Evolutionary conservation across 164 flowering plant species (phyloP), one percentile per base, ranked within the genome.

Genomic region (Magnolia changhungtana): DNA sequence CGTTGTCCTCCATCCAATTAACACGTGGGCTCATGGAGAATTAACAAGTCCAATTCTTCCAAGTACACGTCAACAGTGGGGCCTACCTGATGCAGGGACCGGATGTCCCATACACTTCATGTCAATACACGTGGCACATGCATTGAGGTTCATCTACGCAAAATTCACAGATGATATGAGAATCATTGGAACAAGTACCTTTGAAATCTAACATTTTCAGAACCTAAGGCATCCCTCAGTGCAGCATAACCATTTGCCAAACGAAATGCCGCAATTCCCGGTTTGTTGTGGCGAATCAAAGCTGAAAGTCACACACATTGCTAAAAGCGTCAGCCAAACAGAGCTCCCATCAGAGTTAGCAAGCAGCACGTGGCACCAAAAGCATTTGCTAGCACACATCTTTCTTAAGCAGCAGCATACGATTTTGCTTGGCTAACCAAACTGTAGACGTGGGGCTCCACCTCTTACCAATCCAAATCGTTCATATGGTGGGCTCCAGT

Each of bases 181-280:
- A 37, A 37, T 16, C 0, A 16, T 11, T 55, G 61, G 71, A 31
- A 7, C 19, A 2, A 75, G 5, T 84, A 93, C 99, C 98, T 93
- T 81, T 92, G 98, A 84, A 96, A 92, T 79, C 91, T 89, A n/a
- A 85, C 90, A 84, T 65, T 86, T 18, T 89, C 97, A 68, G 97
- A 86, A 70, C 88, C 77, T 81, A 96, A 80, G 21, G 99, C 97
- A 86, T 92, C 97, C 87, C 80, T 91, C 61, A 96, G 76, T 27
- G 85, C 90, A 8, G 92, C 89, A 86, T 90, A 96, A 73, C 98
- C 98, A 86, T 91, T 94, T 71, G 93, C 99, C 68, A 96, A 90
- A 23, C 97, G 94, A 77, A 96, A 96, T 68, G 97, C 97, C 63
- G 88, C 71, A 79, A 92, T 72, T 2, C 94, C 98, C 5, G 93